These are phyloP conservation scores for Heritiera fomes DNA, from an alignment of 345 rosid genomes.

Conservation along the genomic window DNA sequence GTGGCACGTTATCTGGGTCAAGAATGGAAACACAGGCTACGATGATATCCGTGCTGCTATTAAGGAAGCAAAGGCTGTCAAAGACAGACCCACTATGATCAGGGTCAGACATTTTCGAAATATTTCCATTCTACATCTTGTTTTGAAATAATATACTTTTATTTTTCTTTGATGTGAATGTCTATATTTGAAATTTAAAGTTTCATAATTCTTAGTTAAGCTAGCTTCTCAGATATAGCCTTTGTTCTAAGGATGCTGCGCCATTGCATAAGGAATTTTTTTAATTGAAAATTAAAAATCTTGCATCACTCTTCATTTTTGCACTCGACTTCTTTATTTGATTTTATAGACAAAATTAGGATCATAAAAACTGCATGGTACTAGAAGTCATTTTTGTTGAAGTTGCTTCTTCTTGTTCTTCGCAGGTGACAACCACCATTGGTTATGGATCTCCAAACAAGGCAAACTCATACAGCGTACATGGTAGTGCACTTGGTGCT, in stretches of 20 bases:
- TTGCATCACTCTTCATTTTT: neutral
- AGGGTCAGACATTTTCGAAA: conserved; percentile 45
- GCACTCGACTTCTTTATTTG: neutral
- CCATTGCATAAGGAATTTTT: neutral
- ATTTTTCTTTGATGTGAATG: conserved; percentile 62
- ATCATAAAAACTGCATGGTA: neutral
- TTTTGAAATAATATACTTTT: neutral
- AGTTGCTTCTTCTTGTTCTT: conserved; percentile 7
- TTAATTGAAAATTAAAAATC: conserved; percentile 2
- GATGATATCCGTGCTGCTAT: conserved; percentile 99
- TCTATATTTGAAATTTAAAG: neutral
- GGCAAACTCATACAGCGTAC: conserved; percentile 92
- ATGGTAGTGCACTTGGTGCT: conserved; percentile 94
- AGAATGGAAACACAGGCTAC: conserved; percentile 97
- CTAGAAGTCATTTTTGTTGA: neutral
- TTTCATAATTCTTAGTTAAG: neutral
- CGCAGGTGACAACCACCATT: conserved; percentile 84
- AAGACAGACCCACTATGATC: conserved; percentile 89
- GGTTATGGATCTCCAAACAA: conserved; percentile 99
- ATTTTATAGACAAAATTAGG: neutral
- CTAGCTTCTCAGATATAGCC: neutral
- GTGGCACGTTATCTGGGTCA: conserved; percentile 99
- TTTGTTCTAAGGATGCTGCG: neutral
- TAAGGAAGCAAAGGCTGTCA: conserved; percentile 96
- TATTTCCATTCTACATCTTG: conserved; percentile 30